A percentile compares a stretch with the other conserved stretches of the same genome.
phyloP scores from a whole-genome alignment of 805 yeast species.

The Pichia californica region DNA sequence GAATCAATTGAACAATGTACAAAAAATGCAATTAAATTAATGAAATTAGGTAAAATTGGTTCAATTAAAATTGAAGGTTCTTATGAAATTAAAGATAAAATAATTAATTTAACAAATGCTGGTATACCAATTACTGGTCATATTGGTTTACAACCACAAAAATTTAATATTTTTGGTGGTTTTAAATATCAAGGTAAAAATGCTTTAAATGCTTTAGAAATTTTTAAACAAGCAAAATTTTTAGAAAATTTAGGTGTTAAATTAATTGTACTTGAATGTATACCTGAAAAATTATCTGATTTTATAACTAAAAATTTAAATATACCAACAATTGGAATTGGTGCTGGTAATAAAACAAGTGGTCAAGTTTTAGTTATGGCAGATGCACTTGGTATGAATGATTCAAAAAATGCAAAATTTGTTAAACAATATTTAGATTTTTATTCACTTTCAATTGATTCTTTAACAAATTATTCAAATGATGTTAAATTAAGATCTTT shows the following conservation, averaged over 20 bases:
- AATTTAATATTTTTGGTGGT: slow-evolving; percentile 74
- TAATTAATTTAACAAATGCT: slow-evolving; percentile 48
- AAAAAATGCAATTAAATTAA: slow-evolving; percentile 45
- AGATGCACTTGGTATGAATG: slow-evolving; percentile 74
- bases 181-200: slow-evolving; percentile 78
- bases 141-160: slow-evolving; percentile 88
- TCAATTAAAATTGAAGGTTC: slow-evolving; percentile 89
- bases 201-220: slow-evolving; percentile 45
- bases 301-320: slow-evolving; percentile 51
- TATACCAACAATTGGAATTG: slow-evolving; percentile 91
- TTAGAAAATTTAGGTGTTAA: slow-evolving; percentile 75
- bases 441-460: slow-evolving; percentile 40
- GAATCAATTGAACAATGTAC: slow-evolving; percentile 55
- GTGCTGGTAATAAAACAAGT: slow-evolving; percentile 78
- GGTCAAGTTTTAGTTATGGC: slow-evolving; percentile 90
- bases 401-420: slow-evolving; percentile 54
- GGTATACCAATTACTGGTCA: slow-evolving; percentile 93
- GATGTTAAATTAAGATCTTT: slow-evolving; percentile 55
- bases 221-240: slow-evolving; percentile 61
- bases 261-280: slow-evolving; percentile 72
- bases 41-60: slow-evolving; percentile 53
- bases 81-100: slow-evolving; percentile 44
- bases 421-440: slow-evolving; percentile 63
- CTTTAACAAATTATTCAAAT: slow-evolving; percentile 44
- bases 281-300: slow-evolving; percentile 68